phyloP scores from a whole-genome alignment of 352 stramenopile species.

The Phytopythium mirpurense region DNA sequence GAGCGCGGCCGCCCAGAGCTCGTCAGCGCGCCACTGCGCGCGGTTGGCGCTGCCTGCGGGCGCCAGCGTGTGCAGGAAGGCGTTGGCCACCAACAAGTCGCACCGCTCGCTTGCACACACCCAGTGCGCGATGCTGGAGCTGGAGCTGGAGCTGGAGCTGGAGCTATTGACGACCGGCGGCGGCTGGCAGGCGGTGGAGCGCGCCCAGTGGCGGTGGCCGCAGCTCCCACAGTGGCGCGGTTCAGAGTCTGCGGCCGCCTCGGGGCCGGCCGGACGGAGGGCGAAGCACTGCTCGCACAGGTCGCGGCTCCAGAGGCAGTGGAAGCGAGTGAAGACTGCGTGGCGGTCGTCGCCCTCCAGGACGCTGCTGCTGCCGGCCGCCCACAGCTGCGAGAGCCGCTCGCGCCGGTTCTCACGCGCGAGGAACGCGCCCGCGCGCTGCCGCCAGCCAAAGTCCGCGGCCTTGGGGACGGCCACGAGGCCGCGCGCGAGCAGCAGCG shows the following conservation, averaged over 20 bases:
- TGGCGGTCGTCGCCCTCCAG: not conserved
- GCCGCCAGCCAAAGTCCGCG: constrained; percentile 9
- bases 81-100: constrained; percentile 44
- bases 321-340: constrained; percentile 30
- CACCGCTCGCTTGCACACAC: constrained; percentile 18
- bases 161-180: not conserved
- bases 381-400: not conserved
- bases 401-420: constrained; percentile 16
- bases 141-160: no score
- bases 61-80: constrained; percentile 43
- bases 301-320: constrained; percentile 34
- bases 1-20: constrained; percentile 38
- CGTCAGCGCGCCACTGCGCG: constrained; percentile 8
- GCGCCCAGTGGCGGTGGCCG: constrained; percentile 25
- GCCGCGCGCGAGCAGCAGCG: constrained; percentile 23
- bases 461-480: constrained; percentile 14
- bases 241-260: not conserved
- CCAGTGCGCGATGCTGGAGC: constrained; percentile 16
- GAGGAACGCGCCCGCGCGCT: constrained; percentile 21
- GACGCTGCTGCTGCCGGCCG: not conserved
- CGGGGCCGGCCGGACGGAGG: constrained; percentile 5
- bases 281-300: constrained; percentile 43
- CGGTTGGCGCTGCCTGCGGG: constrained; percentile 32
- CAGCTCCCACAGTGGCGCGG: constrained; percentile 20
- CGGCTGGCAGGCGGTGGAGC: constrained; percentile 19